Conservation (phyloP, 176 grass and related monocot species). For the Juncus inflexus region DNA sequence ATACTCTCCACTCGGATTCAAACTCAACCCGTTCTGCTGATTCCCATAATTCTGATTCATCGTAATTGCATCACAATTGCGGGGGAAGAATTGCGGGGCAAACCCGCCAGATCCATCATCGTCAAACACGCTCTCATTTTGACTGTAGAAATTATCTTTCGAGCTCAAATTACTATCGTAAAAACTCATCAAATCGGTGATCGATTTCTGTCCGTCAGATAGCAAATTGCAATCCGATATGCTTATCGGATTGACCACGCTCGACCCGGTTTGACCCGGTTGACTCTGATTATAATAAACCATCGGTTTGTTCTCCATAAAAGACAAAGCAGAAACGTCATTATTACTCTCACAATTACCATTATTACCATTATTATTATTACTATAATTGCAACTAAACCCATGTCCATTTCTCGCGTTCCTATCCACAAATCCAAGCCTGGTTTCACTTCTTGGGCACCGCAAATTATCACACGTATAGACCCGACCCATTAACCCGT, state of each 20-base stretch:
- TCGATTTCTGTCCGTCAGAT: slow-evolving; percentile 60
- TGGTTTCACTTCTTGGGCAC: slow-evolving; percentile 53
- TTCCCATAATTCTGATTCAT: slow-evolving; percentile 38
- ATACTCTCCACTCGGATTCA: slow-evolving; percentile 26
- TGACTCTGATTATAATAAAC: slow-evolving; percentile 47
- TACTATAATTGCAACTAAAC: slow-evolving; percentile 65
- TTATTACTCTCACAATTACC: background rate
- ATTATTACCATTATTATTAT: slow-evolving; percentile 23
- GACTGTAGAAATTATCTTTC: slow-evolving; percentile 38
- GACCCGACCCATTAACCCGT: slow-evolving; percentile 44
- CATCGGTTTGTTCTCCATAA: slow-evolving; percentile 51
- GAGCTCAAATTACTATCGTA: slow-evolving; percentile 49
- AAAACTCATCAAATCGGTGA: slow-evolving; percentile 74
- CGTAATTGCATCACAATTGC: slow-evolving; percentile 27
- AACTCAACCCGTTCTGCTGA: background rate
- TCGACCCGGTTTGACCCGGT: slow-evolving; percentile 17
- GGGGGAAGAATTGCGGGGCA: slow-evolving; percentile 53
- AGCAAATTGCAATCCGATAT: slow-evolving; percentile 48
- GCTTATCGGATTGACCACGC: slow-evolving; percentile 32
- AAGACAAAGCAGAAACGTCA: background rate
- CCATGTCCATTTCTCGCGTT: slow-evolving; percentile 66
- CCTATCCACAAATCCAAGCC: slow-evolving; percentile 66
- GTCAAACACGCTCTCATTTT: slow-evolving; percentile 49
- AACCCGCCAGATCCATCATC: slow-evolving; percentile 38
- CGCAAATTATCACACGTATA: slow-evolving; percentile 75